Evolutionary conservation across 805 yeast species (phyloP), one percentile per base, ranked within the genome.

Genomic region (Cyberlindnera suaveolens): DNA sequence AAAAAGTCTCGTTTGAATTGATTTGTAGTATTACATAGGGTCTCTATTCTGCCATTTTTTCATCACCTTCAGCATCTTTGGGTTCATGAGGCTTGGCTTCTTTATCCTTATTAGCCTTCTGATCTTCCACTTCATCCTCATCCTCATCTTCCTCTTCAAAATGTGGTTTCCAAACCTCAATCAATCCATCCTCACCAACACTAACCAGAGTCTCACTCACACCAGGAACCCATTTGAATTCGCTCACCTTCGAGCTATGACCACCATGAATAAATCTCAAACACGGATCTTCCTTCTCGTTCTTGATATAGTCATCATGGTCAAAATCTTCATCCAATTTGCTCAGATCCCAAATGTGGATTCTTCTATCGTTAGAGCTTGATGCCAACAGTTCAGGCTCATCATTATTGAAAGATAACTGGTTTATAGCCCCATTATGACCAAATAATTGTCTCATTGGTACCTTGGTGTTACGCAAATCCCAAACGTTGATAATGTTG

Each of bases 181-280:
- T 65, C 46, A 86, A 69, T 36, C 74, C 77, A 60, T 88, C 96
- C 54, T 84, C 93, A 1, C 85, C 87, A 41, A 80, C 80, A 42
- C 85, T 76, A 7, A 82, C 81, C 30, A 78, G 61, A 1, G 85
- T 70, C 63, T 80, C 74, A 20, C 71, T 69, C 38, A 82, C 62
- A 9, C 58, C 61, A 2, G 87, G 85, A 54, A 83, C 82, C 74
- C 90, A 77, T 44, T 74, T 79, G 38, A 82, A 66, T 50, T 82
- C 91, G 43, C 79, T 71, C 36, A 88, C 71, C 41, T 80, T 71
- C 38, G 76, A 77, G 3, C 89, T 78, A 64, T 88, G 96, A 11
- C 96, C 96, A 14, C 95, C 96, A 62, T 89, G 96, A 55, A 86
- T 75, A 57, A 86, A 88, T 19, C 66, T 64, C 44, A 88, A 71